phyloP scores from a whole-genome alignment of 225 moss, liverwort and hornwort species.

The Marchantia polymorpha region DNA sequence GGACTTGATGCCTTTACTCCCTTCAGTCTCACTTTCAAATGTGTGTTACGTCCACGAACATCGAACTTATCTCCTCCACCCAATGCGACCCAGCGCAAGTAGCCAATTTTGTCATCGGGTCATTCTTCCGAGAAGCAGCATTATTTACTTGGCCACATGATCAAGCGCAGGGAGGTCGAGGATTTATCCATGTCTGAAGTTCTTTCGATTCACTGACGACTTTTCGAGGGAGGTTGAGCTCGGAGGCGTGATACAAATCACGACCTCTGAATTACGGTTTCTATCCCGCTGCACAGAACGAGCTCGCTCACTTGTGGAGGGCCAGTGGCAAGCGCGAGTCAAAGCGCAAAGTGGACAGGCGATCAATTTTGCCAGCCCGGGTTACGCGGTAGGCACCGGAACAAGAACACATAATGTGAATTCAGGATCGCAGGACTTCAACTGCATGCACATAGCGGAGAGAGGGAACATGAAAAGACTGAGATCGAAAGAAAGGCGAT shows the following conservation, averaged over 20 bases:
- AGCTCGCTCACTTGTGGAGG: neutral
- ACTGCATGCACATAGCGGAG: neutral
- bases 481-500: constrained; percentile 17
- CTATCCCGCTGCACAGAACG: neutral
- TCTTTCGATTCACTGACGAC: neutral
- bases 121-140: neutral
- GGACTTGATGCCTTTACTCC: neutral
- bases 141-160: neutral
- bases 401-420: neutral
- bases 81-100: neutral
- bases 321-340: neutral
- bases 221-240: neutral
- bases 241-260: neutral
- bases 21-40: neutral
- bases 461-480: neutral
- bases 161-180: neutral
- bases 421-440: neutral
- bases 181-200: no score
- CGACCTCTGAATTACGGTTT: constrained; percentile 3
- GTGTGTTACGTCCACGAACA: neutral
- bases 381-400: neutral
- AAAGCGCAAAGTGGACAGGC: neutral
- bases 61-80: neutral
- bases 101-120: neutral
- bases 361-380: neutral